Conservation (phyloP, 352 stramenopile genomes). For the Blastocystis sp. region DNA sequence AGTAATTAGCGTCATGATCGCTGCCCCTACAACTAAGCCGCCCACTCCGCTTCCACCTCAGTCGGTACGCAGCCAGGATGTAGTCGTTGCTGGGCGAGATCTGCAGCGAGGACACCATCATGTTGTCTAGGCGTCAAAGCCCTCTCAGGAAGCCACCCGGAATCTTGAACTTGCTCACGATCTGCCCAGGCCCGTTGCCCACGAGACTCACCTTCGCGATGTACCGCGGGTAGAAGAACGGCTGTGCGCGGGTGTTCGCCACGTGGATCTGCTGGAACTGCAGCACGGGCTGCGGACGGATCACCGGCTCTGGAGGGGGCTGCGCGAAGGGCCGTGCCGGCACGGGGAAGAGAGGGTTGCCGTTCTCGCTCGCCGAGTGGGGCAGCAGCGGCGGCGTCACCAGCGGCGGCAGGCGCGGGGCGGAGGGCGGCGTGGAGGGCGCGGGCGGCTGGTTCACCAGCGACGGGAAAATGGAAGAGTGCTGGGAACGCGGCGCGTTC, state of each 20-base stretch:
- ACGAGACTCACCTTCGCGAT: constrained; percentile 41
- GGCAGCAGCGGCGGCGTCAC: background rate
- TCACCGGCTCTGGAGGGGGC: background rate
- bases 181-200: constrained; percentile 21
- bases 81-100: constrained; percentile 46
- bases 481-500: too few species aligned
- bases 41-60: background rate
- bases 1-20: background rate
- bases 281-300: constrained; percentile 11
- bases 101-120: constrained; percentile 27
- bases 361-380: background rate
- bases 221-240: constrained; percentile 14
- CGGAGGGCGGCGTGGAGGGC: background rate
- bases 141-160: background rate
- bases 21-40: background rate
- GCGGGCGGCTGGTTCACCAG: too few species aligned
- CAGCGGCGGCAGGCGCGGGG: background rate
- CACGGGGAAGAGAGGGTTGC: background rate
- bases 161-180: constrained; percentile 32
- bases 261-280: background rate
- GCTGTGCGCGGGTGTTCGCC: background rate
- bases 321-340: background rate
- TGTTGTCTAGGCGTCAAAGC: background rate
- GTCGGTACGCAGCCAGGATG: constrained; percentile 14
- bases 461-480: too few species aligned